These are phyloP conservation scores for Colletotrichum nymphaeae DNA, from an alignment of 2,329 filamentous ascomycete genomes.

Conservation along the genomic window DNA sequence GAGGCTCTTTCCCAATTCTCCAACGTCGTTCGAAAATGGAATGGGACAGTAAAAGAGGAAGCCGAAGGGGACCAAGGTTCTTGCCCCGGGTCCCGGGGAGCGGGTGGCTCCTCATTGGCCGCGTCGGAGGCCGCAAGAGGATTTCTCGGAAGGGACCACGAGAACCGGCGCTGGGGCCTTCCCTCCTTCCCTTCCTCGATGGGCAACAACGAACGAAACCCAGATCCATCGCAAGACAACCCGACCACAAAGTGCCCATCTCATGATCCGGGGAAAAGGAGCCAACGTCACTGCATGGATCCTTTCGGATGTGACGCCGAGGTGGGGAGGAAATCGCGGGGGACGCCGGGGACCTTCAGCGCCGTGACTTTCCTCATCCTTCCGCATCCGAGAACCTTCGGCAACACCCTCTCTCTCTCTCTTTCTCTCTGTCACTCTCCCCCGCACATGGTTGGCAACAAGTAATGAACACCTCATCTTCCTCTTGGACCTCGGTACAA, in stretches of 20 bases:
- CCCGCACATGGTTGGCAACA: no score
- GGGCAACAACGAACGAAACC: background rate
- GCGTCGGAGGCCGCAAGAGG: constrained; percentile 20
- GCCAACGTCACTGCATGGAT: background rate
- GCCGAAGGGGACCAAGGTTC: constrained; percentile 20
- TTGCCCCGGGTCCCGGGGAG: constrained; percentile 20
- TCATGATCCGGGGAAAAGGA: background rate
- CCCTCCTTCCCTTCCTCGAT: background rate
- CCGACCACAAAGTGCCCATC: background rate
- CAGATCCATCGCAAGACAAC: constrained; percentile 2
- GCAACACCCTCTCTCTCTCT: background rate
- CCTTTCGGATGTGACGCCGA: background rate
- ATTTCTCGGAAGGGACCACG: constrained; percentile 34
- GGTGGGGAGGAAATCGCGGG: background rate
- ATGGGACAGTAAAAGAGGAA: background rate
- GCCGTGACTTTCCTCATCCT: background rate
- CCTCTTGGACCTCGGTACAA: background rate
- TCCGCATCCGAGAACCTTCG: background rate
- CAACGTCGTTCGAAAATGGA: background rate
- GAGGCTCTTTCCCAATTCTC: constrained; percentile 12
- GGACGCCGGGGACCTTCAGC: background rate
- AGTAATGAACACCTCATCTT: background rate
- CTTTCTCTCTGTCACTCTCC: no score
- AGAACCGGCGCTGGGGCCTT: constrained; percentile 32
- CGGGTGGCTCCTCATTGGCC: constrained; percentile 28